phyloP scores from a whole-genome alignment of 208 protist species.

The Crithidia brevicula region DNA sequence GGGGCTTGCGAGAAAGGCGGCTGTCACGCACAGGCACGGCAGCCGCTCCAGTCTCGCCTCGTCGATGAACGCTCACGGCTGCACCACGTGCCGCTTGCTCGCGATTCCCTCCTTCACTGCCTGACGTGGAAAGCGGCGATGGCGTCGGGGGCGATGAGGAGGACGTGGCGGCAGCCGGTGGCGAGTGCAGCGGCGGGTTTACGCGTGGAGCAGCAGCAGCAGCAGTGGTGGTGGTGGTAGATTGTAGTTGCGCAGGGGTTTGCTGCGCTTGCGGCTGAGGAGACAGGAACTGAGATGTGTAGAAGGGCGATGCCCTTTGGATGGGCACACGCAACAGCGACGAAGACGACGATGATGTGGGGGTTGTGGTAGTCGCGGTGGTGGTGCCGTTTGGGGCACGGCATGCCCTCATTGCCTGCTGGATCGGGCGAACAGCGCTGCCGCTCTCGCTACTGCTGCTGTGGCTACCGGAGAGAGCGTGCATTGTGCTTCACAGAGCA shows the following conservation, averaged over 20 bases:
- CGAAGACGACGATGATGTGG: conserved; percentile 9
- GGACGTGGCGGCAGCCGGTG: background rate
- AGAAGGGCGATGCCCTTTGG: background rate
- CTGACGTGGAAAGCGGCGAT: conserved; percentile 19
- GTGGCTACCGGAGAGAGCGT: background rate
- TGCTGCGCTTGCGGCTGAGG: no score
- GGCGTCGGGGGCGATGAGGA: conserved; percentile 25
- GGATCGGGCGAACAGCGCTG: no score
- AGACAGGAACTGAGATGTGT: no score
- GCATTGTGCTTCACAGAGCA: conserved; percentile 5
- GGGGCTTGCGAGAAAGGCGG: background rate
- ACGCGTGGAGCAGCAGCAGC: no score
- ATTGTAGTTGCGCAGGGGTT: background rate
- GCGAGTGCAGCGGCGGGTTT: background rate
- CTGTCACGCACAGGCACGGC: background rate
- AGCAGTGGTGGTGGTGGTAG: background rate
- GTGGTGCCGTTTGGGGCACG: no score
- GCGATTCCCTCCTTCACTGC: background rate
- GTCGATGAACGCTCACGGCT: background rate
- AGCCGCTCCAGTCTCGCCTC: background rate
- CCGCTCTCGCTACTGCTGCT: conserved; percentile 3
- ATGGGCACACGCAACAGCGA: conserved; percentile 1
- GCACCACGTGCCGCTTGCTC: no score
- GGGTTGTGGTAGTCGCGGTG: background rate
- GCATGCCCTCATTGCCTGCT: no score